Evolutionary conservation across 1,139 yeast species (phyloP).

Genomic region (Pneumocystis sp.): DNA sequence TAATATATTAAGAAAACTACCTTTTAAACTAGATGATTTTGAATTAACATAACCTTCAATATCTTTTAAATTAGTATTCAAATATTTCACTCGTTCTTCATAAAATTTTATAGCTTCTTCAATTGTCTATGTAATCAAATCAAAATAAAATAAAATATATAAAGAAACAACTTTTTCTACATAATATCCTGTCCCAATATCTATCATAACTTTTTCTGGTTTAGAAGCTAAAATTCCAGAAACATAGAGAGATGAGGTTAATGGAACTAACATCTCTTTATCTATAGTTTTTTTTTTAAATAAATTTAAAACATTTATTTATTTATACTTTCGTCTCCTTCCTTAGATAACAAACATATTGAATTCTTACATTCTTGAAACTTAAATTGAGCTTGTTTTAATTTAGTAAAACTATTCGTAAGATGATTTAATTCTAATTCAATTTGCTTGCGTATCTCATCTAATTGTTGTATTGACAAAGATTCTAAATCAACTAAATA

Average conservation of each 20-base stretch:
- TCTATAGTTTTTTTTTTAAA: conserved; percentile 14
- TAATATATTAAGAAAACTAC: not conserved
- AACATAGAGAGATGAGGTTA: conserved; percentile 75
- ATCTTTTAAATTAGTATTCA: conserved; percentile 59
- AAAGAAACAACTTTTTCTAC: conserved; percentile 45
- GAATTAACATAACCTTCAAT: conserved; percentile 48
- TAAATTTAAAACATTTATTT: not conserved
- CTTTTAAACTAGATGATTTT: conserved; percentile 6
- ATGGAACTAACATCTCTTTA: conserved; percentile 59
- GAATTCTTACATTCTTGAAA: conserved; percentile 69
- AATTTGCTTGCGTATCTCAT: conserved; percentile 68
- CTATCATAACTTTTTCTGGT: conserved; percentile 64
- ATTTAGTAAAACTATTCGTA: conserved; percentile 68
- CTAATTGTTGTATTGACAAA: conserved; percentile 68
- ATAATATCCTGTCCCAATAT: conserved; percentile 90
- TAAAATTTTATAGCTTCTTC: conserved; percentile 61
- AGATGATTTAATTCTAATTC: conserved; percentile 79
- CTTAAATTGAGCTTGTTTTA: conserved; percentile 68
- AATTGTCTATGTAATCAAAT: conserved; percentile 23
- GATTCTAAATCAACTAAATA: conserved; percentile 42
- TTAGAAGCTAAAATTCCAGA: conserved; percentile 54
- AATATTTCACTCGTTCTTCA: conserved; percentile 53
- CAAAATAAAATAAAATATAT: not conserved
- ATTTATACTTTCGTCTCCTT: conserved; percentile 27
- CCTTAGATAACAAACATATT: conserved; percentile 41